Evolutionary conservation across 1,284 basidiomycete genomes (phyloP).

Genomic region (Rhodofomes roseus): DNA sequence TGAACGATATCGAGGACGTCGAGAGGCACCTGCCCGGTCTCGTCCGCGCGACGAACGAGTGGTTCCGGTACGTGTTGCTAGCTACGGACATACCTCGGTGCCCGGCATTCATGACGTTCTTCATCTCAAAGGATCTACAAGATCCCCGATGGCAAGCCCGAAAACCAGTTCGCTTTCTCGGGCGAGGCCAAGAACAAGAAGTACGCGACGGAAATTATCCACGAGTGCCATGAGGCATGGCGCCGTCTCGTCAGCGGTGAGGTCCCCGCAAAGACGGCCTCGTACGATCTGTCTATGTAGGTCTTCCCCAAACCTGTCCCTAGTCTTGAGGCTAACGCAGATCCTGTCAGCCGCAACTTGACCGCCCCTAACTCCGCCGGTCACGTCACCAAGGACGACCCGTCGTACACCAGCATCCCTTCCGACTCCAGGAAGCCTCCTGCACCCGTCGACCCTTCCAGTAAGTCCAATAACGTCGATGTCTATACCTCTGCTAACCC

Average conservation of each 20-base stretch:
- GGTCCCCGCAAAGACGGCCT: slow-evolving; percentile 61
- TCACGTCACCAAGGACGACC: slow-evolving; percentile 62
- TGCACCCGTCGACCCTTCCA: slow-evolving; percentile 84
- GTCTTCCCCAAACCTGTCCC: slow-evolving; percentile 29
- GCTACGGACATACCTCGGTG: slow-evolving; percentile 2
- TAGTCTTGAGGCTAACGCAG: slow-evolving; percentile 5
- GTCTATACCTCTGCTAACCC: background rate
- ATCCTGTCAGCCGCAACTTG: slow-evolving; percentile 55
- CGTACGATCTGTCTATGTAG: slow-evolving; percentile 80
- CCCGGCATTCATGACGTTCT: slow-evolving; percentile 9
- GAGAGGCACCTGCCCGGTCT: slow-evolving; percentile 97
- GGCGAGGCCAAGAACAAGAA: slow-evolving; percentile 99
- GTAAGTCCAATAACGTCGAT: slow-evolving; percentile 42
- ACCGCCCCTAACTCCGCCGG: slow-evolving; percentile 77
- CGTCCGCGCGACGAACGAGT: slow-evolving; percentile 95
- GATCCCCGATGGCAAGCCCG: slow-evolving; percentile 97
- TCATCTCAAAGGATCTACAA: slow-evolving; percentile 82
- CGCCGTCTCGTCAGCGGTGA: slow-evolving; percentile 89
- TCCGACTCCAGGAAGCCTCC: slow-evolving; percentile 79
- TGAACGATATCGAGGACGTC: slow-evolving; percentile 99
- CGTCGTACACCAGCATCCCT: slow-evolving; percentile 66
- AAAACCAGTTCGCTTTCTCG: slow-evolving; percentile 99
- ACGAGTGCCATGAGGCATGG: slow-evolving; percentile 99
- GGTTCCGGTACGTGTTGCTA: slow-evolving; percentile 69
- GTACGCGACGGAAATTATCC: slow-evolving; percentile 98